phyloP scores from a whole-genome alignment of 1,139 yeast genomes.

The Lodderomyces jiufengensis region DNA sequence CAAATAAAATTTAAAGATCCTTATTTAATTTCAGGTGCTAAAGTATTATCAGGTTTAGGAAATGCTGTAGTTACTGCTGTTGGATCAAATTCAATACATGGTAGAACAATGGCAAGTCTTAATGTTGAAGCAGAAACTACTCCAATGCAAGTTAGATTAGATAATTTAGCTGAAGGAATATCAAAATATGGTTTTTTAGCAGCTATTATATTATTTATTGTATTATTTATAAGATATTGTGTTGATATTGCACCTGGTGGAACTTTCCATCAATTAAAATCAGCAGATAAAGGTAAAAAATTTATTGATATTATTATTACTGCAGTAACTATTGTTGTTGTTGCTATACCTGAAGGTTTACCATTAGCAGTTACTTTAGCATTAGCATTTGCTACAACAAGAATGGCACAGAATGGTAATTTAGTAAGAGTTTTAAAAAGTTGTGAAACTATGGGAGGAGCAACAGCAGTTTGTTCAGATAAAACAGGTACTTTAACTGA shows the following conservation, averaged over 20 bases:
- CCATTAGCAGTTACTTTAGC: constrained; percentile 96
- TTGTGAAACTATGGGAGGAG: constrained; percentile 99
- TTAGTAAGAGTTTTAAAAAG: constrained; percentile 89
- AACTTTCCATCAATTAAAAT: constrained; percentile 36
- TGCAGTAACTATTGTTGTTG: constrained; percentile 88
- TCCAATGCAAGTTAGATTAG: constrained; percentile 82
- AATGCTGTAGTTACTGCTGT: constrained; percentile 84
- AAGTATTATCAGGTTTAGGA: constrained; percentile 82
- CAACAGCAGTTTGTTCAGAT: constrained; percentile 95
- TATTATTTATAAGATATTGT: constrained; percentile 73
- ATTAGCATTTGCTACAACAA: constrained; percentile 93
- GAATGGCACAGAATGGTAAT: constrained; percentile 97
- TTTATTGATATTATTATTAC: constrained; percentile 86
- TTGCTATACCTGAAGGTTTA: constrained; percentile 97
- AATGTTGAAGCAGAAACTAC: constrained; percentile 76
- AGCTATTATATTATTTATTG: constrained; percentile 72
- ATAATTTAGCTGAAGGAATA: constrained; percentile 83
- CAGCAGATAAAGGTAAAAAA: constrained; percentile 78
- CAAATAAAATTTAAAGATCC: constrained; percentile 58
- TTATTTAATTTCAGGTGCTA: constrained; percentile 87
- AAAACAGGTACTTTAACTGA: constrained; percentile 96
- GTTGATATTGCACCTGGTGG: constrained; percentile 60
- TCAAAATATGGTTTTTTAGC: constrained; percentile 90
- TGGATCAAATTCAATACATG: constrained; percentile 85
- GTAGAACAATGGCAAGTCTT: constrained; percentile 82